phyloP scores from a whole-genome alignment of 768 basidiomycete genomes.

The Pisolithus marmoratus region DNA sequence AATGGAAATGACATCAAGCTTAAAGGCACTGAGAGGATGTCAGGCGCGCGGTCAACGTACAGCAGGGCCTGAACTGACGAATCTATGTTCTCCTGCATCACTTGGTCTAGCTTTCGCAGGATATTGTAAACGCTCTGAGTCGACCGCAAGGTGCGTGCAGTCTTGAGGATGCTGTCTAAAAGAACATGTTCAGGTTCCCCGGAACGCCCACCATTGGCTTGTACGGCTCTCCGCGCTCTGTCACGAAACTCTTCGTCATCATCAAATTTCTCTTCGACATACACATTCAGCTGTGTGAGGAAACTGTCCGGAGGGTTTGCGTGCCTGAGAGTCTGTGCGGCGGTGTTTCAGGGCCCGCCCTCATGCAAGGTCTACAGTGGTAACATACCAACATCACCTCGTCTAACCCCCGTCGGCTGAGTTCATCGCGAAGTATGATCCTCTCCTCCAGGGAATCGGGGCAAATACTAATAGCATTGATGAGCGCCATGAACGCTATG shows the following conservation, averaged over 20 bases:
- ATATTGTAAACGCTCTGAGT: constrained; percentile 46
- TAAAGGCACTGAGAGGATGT: constrained; percentile 45
- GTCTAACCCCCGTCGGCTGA: constrained; percentile 74
- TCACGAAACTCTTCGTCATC: constrained; percentile 84
- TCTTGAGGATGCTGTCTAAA: constrained; percentile 54
- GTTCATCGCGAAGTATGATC: constrained; percentile 75
- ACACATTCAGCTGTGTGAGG: constrained; percentile 76
- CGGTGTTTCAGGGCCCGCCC: neutral
- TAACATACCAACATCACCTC: constrained; percentile 74
- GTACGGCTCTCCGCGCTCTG: constrained; percentile 39
- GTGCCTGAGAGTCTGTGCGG: constrained; percentile 62
- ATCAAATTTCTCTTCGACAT: constrained; percentile 84
- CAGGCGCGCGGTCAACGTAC: neutral
- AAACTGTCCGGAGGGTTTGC: constrained; percentile 70
- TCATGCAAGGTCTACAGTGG: neutral
- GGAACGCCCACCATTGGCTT: constrained; percentile 16
- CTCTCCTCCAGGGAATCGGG: constrained; percentile 76
- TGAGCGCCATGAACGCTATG: constrained; percentile 64
- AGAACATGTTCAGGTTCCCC: constrained; percentile 47
- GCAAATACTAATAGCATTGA: constrained; percentile 76
- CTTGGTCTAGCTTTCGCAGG: constrained; percentile 46
- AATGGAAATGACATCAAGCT: constrained; percentile 52
- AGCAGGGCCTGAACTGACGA: constrained; percentile 39
- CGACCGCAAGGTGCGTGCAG: constrained; percentile 42
- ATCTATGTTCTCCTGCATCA: constrained; percentile 56